These are phyloP conservation scores for Termitomyces sp. DNA, from an alignment of 768 basidiomycete species.

Conservation along the genomic window DNA sequence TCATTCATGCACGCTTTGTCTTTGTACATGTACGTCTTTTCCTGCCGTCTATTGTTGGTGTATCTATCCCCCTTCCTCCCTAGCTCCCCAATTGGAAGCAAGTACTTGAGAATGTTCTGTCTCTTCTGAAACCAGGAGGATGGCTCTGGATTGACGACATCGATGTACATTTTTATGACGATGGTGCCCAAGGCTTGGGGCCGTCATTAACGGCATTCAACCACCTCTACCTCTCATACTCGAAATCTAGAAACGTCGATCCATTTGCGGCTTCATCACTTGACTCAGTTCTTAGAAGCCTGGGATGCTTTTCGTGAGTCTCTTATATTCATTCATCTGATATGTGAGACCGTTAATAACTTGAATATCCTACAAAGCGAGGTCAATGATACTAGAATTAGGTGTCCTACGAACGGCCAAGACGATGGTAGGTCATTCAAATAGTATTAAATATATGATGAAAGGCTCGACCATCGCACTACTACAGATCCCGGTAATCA, in stretches of 20 bases:
- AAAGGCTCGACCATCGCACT: not conserved
- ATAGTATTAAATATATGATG: not conserved
- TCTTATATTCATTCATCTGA: not conserved
- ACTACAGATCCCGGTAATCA: not conserved
- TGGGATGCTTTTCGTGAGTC: not conserved
- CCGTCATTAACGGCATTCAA: not conserved
- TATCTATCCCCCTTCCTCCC: not conserved
- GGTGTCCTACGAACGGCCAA: not conserved
- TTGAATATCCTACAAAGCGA: not conserved
- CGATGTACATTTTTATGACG: not conserved
- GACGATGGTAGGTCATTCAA: not conserved
- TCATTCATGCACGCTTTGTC: not conserved
- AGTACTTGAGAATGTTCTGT: not conserved
- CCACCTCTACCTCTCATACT: not conserved
- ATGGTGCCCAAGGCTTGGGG: not conserved
- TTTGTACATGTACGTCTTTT: not conserved
- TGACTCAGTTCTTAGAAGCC: not conserved
- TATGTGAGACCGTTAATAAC: not conserved
- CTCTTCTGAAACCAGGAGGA: conserved; percentile 4
- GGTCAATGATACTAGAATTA: not conserved
- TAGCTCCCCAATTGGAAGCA: not conserved
- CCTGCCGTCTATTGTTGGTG: not conserved
- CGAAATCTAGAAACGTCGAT: not conserved
- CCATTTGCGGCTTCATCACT: not conserved
- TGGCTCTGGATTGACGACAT: conserved; percentile 7